A percentile compares a stretch with the other conserved stretches of the same genome.
Conservation (phyloP, 495 filamentous ascomycete species). For the Penicillium samsonianum region DNA sequence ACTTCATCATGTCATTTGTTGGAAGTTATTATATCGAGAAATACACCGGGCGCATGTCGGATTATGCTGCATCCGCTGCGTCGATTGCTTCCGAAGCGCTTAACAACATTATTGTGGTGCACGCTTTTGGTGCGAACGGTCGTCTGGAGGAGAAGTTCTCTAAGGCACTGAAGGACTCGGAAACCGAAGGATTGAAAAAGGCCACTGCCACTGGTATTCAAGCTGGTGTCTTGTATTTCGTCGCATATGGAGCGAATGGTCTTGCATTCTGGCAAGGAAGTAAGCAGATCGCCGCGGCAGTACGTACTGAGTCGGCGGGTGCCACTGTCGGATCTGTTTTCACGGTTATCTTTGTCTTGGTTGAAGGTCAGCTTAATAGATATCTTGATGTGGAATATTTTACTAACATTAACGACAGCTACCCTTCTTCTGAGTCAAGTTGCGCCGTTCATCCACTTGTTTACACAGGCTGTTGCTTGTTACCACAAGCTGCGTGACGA, state of each 20-base stretch:
- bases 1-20: slow-evolving; percentile 63
- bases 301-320: slow-evolving; percentile 31
- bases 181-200: slow-evolving; percentile 55
- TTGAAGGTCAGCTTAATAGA: slow-evolving; percentile 54
- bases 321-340: slow-evolving; percentile 60
- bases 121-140: slow-evolving; percentile 49
- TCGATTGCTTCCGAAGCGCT: slow-evolving; percentile 53
- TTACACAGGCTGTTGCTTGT: slow-evolving; percentile 56
- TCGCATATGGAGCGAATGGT: slow-evolving; percentile 63
- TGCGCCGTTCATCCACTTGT: slow-evolving; percentile 62
- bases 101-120: slow-evolving; percentile 49
- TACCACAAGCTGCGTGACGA: slow-evolving; percentile 51
- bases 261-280: slow-evolving; percentile 69
- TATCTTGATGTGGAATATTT: not conserved
- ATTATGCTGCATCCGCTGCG: slow-evolving; percentile 50
- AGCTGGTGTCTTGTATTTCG: slow-evolving; percentile 66
- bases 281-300: slow-evolving; percentile 50
- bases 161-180: slow-evolving; percentile 44
- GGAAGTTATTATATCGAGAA: slow-evolving; percentile 62
- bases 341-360: slow-evolving; percentile 65
- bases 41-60: slow-evolving; percentile 54
- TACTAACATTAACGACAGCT: slow-evolving; percentile 42
- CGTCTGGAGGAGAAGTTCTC: slow-evolving; percentile 57
- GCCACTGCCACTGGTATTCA: slow-evolving; percentile 59
- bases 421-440: slow-evolving; percentile 63